Percentiles rank a stretch among this genome's conserved stretches.
phyloP scores from a whole-genome alignment of 306 rosid species.

The Luffa aegyptiaca region DNA sequence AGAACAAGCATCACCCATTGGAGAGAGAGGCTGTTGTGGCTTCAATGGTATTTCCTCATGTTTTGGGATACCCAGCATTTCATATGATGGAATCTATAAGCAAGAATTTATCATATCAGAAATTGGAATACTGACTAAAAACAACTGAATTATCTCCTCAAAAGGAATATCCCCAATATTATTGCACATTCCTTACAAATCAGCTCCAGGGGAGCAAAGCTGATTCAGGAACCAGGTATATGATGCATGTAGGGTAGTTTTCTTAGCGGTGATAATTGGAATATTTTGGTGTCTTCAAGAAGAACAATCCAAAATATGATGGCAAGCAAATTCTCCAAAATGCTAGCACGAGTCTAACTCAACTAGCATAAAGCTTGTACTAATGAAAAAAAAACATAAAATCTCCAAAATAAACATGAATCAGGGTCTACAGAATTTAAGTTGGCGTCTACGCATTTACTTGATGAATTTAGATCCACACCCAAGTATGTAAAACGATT shows the following conservation, averaged over 20 bases:
- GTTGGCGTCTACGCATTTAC: background rate
- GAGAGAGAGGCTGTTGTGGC: slow-evolving; percentile 52
- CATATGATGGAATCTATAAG: slow-evolving; percentile 46
- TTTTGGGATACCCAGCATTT: slow-evolving; percentile 66
- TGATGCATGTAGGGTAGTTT: background rate
- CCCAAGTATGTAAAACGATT: background rate
- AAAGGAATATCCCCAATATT: background rate
- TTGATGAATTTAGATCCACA: background rate
- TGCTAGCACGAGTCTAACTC: too few relatives aligned
- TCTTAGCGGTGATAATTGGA: too few relatives aligned
- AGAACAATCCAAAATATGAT: background rate
- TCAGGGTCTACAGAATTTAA: background rate
- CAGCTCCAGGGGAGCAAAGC: background rate
- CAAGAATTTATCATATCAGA: background rate
- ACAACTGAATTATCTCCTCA: background rate
- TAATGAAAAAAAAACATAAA: too few relatives aligned
- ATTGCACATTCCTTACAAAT: background rate
- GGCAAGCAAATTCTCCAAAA: background rate
- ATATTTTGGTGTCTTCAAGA: background rate
- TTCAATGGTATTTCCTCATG: slow-evolving; percentile 43
- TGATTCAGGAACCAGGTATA: background rate
- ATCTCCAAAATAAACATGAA: background rate
- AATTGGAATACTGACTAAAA: background rate
- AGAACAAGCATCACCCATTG: slow-evolving; percentile 66
- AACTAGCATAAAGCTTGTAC: too few relatives aligned